Evolutionary conservation across 345 rosid species (phyloP).

Genomic region (Toxicodendron radicans): DNA sequence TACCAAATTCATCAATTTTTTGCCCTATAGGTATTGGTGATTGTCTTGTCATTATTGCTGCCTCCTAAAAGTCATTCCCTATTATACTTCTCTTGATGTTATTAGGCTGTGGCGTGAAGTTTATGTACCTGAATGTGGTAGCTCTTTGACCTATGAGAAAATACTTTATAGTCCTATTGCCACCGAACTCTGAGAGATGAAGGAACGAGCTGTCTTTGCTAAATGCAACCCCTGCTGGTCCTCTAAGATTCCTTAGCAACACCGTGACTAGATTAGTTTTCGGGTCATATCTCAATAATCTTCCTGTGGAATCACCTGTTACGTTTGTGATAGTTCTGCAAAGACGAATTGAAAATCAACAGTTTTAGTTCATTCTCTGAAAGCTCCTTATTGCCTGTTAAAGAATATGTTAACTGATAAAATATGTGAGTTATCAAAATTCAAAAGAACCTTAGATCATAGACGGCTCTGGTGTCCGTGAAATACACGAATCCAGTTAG

Average conservation of each 20-base stretch:
- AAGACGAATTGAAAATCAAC: background rate
- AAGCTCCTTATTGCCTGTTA: background rate
- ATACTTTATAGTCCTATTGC: slow-evolving; percentile 9
- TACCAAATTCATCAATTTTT: slow-evolving; percentile 13
- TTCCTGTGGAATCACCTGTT: slow-evolving; percentile 19
- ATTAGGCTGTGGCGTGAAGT: slow-evolving; percentile 1
- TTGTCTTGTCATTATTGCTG: background rate
- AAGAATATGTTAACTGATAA: too few species aligned
- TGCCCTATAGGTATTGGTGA: background rate
- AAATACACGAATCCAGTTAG: slow-evolving; percentile 7
- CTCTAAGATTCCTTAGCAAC: slow-evolving; percentile 20
- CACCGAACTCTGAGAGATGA: slow-evolving; percentile 15
- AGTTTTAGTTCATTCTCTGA: background rate
- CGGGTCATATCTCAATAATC: slow-evolving; percentile 21
- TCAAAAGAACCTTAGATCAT: background rate
- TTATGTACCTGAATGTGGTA: background rate
- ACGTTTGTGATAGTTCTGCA: background rate
- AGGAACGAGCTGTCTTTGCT: slow-evolving; percentile 1
- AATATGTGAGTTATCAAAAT: too few species aligned
- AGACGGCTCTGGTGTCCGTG: slow-evolving; percentile 15
- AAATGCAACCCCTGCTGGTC: slow-evolving; percentile 17
- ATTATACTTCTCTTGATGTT: slow-evolving; percentile 17
- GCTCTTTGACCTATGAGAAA: slow-evolving; percentile 22
- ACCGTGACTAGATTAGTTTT: slow-evolving; percentile 17
- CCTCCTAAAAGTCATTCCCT: slow-evolving; percentile 13